A percentile compares a stretch with the other conserved stretches of the same genome.
Conservation (phyloP, 371 early-diverging fungal species). For the Apophysomyces trapeziformis region DNA sequence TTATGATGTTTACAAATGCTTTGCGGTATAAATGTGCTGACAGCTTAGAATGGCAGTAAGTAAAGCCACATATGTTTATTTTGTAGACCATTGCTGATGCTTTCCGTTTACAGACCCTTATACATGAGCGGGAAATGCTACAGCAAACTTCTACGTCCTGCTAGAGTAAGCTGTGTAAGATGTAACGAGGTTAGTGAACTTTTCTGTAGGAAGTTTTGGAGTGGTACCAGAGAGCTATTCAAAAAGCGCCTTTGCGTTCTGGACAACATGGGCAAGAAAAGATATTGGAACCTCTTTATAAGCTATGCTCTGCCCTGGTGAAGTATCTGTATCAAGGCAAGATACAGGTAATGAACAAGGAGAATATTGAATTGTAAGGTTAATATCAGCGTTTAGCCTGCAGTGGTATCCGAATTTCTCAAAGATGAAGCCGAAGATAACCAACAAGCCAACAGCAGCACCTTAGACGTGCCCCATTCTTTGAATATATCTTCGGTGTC, state of each 20-base stretch:
- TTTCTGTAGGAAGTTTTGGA: slow-evolving; percentile 42
- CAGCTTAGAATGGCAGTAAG: slow-evolving; percentile 50
- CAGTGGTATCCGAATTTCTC: slow-evolving; percentile 11
- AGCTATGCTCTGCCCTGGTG: slow-evolving; percentile 57
- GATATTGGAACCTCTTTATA: slow-evolving; percentile 63
- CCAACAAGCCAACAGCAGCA: not conserved
- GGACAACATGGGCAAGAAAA: slow-evolving; percentile 60
- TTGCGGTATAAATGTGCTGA: slow-evolving; percentile 38
- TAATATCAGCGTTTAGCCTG: not conserved
- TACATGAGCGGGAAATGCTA: slow-evolving; percentile 69
- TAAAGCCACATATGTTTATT: slow-evolving; percentile 1
- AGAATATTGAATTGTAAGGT: not conserved
- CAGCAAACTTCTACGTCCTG: slow-evolving; percentile 54
- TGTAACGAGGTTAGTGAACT: not conserved
- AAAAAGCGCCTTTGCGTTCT: slow-evolving; percentile 39
- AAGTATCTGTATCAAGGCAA: slow-evolving; percentile 54
- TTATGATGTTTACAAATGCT: slow-evolving; percentile 39
- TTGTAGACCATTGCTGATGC: not conserved
- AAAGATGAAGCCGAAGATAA: not conserved
- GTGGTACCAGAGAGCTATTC: slow-evolving; percentile 49
- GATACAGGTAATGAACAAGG: slow-evolving; percentile 41
- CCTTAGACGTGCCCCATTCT: not conserved
- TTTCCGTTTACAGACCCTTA: slow-evolving; percentile 41
- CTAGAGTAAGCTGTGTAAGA: slow-evolving; percentile 28
- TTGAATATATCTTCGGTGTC: not conserved